These are phyloP conservation scores for Beauveria varroae DNA, from an alignment of 2,329 filamentous ascomycete species.

Conservation along the genomic window DNA sequence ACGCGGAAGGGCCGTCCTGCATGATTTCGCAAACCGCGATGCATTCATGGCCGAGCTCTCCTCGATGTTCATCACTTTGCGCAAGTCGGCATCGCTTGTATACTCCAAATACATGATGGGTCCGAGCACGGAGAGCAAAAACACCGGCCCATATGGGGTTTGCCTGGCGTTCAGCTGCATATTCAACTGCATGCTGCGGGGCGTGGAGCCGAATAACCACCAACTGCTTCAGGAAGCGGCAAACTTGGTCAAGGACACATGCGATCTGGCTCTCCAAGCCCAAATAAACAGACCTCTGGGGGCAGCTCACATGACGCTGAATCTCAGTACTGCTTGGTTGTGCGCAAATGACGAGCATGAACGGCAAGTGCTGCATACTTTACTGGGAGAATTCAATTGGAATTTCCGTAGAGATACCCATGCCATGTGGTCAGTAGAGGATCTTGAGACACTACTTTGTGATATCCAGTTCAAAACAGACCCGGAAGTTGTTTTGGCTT, in stretches of 20 bases:
- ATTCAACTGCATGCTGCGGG: constrained; percentile 6
- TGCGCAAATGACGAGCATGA: neutral
- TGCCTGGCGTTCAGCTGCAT: constrained; percentile 3
- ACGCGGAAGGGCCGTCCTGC: neutral
- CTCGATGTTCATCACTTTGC: neutral
- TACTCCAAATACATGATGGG: neutral
- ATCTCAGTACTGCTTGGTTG: neutral
- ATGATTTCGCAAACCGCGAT: neutral
- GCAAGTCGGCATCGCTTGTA: neutral
- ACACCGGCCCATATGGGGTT: neutral
- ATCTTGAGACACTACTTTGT: neutral
- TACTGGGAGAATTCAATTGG: neutral
- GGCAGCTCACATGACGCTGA: constrained; percentile 4
- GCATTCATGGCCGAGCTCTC: neutral
- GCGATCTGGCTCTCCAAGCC: neutral
- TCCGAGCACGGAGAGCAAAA: neutral
- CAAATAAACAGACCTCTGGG: neutral
- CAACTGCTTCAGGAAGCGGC: neutral
- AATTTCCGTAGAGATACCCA: neutral
- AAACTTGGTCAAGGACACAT: neutral
- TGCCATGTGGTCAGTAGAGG: neutral
- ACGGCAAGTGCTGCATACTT: neutral
- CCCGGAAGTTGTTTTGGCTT: neutral
- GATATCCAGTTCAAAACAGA: constrained; percentile 1
- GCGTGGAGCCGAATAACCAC: neutral